Evolutionary conservation across 2,329 filamentous ascomycete genomes (phyloP), one percentile per base, ranked within the genome.

Genomic region (Davidsoniella neocaledoniae): DNA sequence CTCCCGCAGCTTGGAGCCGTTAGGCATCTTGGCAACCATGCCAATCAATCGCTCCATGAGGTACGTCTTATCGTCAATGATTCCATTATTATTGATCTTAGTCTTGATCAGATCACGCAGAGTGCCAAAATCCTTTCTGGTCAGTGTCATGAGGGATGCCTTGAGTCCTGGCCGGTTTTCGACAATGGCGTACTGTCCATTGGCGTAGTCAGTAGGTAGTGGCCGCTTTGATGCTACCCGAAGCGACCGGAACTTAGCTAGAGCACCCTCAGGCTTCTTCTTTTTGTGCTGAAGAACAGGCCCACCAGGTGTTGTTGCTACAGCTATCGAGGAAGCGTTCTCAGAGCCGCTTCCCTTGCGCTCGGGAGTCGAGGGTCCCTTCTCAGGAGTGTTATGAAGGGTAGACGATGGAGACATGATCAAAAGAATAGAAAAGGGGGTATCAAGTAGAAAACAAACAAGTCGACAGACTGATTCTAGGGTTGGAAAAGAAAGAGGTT

Each of bases 41-140:
- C 80, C 74, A 53, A 86, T 85, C 4, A 81, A 71, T 6, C 76
- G 70, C 62, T 86, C 83, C 77, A 86, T 84, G 42, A 86, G 67
- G 70, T 85, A 83, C 1, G 79, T 83, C 64, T 82, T 83, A 66
- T 90, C 85, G 57, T 90, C 79, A 4, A 76, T 63, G 9, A 80
- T 68, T 44, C 75, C 68, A 51, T 72, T 71, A 1, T 81, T 79
- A 56, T 75, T 79, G 29, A 79, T 62, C 62, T 84, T 79, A 54
- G 66, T 70, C 49, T 73, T 71, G 51, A 85, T 66, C 37, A 86
- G 64, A 4, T 74, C 68, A 42, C 74, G 62, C 16, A 86, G 64
- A 0, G 81, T 84, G 57, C 73, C 72, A 42, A 82, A 60, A 55
- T 86, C 81, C 68, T 63, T 29, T 33, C 14, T 33, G 16, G 71